phyloP scores from a whole-genome alignment of 2,329 filamentous ascomycete species.

The Phaeoacremonium minimum region DNA sequence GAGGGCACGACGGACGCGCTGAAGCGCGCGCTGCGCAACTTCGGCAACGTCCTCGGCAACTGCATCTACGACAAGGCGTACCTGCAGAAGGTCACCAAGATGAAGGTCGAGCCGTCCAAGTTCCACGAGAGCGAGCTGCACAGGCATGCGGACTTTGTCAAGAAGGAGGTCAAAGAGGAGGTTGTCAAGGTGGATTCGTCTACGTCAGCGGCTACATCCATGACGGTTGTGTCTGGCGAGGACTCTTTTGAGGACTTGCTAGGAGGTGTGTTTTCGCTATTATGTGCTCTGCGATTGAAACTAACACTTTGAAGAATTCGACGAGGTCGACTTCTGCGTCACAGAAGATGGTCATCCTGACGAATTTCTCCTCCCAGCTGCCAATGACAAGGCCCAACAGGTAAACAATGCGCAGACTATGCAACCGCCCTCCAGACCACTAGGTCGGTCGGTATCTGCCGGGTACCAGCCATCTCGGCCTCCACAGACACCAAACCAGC shows the following conservation, averaged over 20 bases:
- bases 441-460: constrained; percentile 21
- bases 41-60: constrained; percentile 96
- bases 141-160: constrained; percentile 72
- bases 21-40: constrained; percentile 84
- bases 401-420: constrained; percentile 22
- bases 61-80: constrained; percentile 98
- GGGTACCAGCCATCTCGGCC: constrained; percentile 22
- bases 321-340: constrained; percentile 72
- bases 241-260: constrained; percentile 50
- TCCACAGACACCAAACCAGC: constrained; percentile 30
- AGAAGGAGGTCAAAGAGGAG: constrained; percentile 33
- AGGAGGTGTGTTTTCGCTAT: constrained; percentile 35
- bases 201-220: constrained; percentile 4
- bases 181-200: constrained; percentile 9
- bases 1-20: constrained; percentile 93
- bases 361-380: constrained; percentile 60
- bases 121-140: constrained; percentile 79
- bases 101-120: constrained; percentile 74
- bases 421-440: constrained; percentile 30
- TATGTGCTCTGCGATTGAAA: constrained; percentile 16
- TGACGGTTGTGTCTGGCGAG: constrained; percentile 11
- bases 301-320: constrained; percentile 53
- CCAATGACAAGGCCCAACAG: constrained; percentile 22
- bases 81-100: constrained; percentile 79
- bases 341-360: constrained; percentile 69